A percentile compares a stretch with the other conserved stretches of the same genome.
Conservation (phyloP, 441 rosid genomes). For the Mallotus repandus region DNA sequence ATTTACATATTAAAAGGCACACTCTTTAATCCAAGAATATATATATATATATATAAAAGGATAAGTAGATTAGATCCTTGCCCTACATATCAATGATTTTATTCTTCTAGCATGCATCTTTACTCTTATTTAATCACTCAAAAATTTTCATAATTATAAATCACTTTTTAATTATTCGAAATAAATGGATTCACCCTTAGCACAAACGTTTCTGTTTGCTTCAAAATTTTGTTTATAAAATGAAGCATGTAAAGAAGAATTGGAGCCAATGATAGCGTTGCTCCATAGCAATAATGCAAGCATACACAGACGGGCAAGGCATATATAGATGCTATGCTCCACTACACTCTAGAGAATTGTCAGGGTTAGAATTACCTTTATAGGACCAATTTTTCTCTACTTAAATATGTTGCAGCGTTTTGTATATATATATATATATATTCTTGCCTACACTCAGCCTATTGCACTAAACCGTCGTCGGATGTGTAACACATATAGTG, state of each 20-base stretch:
- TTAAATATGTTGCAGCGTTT: neutral
- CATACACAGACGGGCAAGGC: too few relatives aligned
- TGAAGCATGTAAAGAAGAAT: too few relatives aligned
- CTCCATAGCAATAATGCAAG: too few relatives aligned
- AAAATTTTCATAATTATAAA: too few relatives aligned
- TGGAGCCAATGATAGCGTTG: too few relatives aligned
- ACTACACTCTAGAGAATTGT: neutral
- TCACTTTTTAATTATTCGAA: neutral
- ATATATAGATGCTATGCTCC: neutral
- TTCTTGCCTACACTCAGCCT: too few relatives aligned
- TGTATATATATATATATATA: too few relatives aligned
- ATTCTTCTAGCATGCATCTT: slow-evolving; percentile 33
- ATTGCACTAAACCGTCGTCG: too few relatives aligned
- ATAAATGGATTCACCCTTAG: too few relatives aligned
- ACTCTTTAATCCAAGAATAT: slow-evolving; percentile 16
- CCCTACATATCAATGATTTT: slow-evolving; percentile 32
- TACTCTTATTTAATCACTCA: neutral
- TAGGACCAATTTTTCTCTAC: neutral
- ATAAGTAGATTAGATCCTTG: slow-evolving; percentile 25
- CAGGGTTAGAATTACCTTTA: neutral
- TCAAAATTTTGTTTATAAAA: too few relatives aligned
- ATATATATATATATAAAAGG: neutral
- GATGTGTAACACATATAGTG: too few relatives aligned
- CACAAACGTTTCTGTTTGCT: too few relatives aligned
- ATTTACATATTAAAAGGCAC: slow-evolving; percentile 7